Evolutionary conservation across 78 protist species (phyloP), one percentile per base, ranked within the genome.

Genomic region (Pelomyxa schiedti): DNA sequence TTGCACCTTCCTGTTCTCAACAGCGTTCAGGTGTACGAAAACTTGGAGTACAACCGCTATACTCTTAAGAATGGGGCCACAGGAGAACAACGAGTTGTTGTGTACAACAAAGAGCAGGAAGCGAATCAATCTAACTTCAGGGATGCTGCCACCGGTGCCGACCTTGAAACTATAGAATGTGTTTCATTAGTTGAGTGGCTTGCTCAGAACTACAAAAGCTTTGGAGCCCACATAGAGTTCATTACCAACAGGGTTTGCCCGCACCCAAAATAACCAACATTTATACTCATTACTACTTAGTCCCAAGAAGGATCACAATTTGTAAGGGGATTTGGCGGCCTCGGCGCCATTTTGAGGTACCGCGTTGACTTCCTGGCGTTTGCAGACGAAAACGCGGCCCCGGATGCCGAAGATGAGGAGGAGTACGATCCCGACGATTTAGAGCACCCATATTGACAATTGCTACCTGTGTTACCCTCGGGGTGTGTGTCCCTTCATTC

Each of bases 291-390:
- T n/a, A n/a, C n/a, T n/a, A n/a, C n/a, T n/a, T n/a, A 47, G 58
- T 24, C 32, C 7, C 98, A 92, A 65, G 99, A 97, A 74, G 99
- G 99, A 71, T 65, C 98, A 24, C 99, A 98, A 77, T 98, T 98
- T 84, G 74, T 81, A 75, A 70, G 81, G 35, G 99, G 99, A 41
- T 98, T 98, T 40, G 98, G 99, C 30, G 99, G 99, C 35, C 53
- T 98, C n/a, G 99, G 99, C 30, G 99, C 97, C 63, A 22, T 80
- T 2, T 42, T 94, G 42, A 88, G 97, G 36, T 94, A 92, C 87
- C 76, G 75, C 52, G 72, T 87, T 24, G 94, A 92, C 42, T 83
- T 88, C 40, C 32, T 47, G 29, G 80, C 80, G 28, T n/a, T n/a
- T n/a, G n/a, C n/a, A n/a, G n/a, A n/a, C n/a, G n/a, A n/a, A n/a